A percentile compares a stretch with the other conserved stretches of the same genome.
These are phyloP conservation scores for Leccinum pellstonianum DNA, from an alignment of 768 basidiomycete genomes.

Conservation along the genomic window DNA sequence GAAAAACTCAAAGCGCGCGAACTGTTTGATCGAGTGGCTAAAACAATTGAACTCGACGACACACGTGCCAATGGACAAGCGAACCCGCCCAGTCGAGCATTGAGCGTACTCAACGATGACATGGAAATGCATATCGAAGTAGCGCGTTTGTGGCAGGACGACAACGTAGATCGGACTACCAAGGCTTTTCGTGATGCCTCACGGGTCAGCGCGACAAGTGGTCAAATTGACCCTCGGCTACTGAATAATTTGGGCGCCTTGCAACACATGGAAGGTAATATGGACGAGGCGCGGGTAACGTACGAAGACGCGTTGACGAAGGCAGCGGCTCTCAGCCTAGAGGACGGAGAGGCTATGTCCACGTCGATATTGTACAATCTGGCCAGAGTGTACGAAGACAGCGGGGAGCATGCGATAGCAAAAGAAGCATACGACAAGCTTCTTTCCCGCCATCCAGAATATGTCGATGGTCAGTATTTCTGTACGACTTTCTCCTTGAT, in stretches of 20 bases:
- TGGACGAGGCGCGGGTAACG: constrained; percentile 53
- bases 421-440: constrained; percentile 87
- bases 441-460: constrained; percentile 89
- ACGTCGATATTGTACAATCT: constrained; percentile 90
- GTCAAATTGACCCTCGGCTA: constrained; percentile 60
- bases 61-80: constrained; percentile 43
- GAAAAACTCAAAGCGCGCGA: constrained; percentile 77
- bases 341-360: constrained; percentile 64
- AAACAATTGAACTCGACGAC: constrained; percentile 66
- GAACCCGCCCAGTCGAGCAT: constrained; percentile 32
- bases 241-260: constrained; percentile 81
- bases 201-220: constrained; percentile 53
- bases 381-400: constrained; percentile 87
- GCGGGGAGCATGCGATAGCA: constrained; percentile 68
- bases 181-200: constrained; percentile 75
- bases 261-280: constrained; percentile 56
- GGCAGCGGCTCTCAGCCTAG: constrained; percentile 45
- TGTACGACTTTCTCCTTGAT: not conserved
- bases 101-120: constrained; percentile 68
- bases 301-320: constrained; percentile 76
- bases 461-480: constrained; percentile 77
- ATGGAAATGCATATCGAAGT: constrained; percentile 90
- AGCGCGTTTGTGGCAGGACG: constrained; percentile 84
- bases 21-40: constrained; percentile 73
- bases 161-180: constrained; percentile 69